phyloP scores from a whole-genome alignment of 176 grass and related monocot genomes.

The Cocos nucifera region DNA sequence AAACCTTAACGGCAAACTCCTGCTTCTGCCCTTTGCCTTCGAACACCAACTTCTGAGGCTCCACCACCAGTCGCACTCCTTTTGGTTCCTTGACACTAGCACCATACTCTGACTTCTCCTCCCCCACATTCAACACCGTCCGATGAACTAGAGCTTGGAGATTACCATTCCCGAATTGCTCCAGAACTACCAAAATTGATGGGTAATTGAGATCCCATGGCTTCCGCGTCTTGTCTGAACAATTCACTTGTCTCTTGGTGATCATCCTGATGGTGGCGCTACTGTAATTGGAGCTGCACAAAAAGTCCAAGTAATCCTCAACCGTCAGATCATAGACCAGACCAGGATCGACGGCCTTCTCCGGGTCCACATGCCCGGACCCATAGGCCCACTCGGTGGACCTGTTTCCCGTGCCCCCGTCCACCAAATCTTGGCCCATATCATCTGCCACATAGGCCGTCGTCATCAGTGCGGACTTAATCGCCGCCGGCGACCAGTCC shows the following conservation, averaged over 20 bases:
- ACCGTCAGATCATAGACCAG: constrained; percentile 12
- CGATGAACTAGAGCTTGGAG: neutral
- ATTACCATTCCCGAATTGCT: neutral
- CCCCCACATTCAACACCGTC: neutral
- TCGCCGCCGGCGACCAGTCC: constrained; percentile 31
- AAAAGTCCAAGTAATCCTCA: constrained; percentile 12
- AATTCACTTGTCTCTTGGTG: neutral
- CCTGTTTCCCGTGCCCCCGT: neutral
- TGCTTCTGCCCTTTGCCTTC: neutral
- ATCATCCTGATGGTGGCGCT: neutral
- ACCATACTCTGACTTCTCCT: neutral
- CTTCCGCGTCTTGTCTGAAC: neutral
- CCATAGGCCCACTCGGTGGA: constrained; percentile 20
- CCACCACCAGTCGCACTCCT: constrained; percentile 1
- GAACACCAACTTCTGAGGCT: constrained; percentile 11
- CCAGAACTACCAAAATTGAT: neutral
- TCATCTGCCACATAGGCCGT: constrained; percentile 27
- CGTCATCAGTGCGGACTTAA: constrained; percentile 47
- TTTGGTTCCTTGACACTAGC: neutral
- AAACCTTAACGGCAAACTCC: constrained; percentile 1
- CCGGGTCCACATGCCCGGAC: constrained; percentile 34
- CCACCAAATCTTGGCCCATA: constrained; percentile 4
- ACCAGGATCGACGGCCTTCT: constrained; percentile 27
- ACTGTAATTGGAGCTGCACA: constrained; percentile 14
- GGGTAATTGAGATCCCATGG: constrained; percentile 19